These are phyloP conservation scores for Barbatosphaeria neglecta DNA, from an alignment of 495 filamentous ascomycete genomes.

Conservation along the genomic window DNA sequence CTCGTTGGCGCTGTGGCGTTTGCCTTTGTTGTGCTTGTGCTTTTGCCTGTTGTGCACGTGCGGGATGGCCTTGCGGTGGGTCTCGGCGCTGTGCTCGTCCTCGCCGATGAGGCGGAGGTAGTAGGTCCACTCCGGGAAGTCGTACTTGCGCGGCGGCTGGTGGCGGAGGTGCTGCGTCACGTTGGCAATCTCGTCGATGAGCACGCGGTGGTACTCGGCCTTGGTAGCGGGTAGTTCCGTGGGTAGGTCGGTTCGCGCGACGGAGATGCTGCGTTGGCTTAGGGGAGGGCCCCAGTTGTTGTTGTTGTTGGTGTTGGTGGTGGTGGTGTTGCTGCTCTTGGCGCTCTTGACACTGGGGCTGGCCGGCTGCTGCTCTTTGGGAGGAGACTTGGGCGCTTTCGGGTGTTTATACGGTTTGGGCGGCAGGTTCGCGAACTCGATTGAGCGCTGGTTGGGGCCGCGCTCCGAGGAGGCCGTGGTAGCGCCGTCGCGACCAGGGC, in stretches of 20 bases:
- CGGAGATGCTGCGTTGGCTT: constrained; percentile 14
- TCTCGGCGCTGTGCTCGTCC: constrained; percentile 41
- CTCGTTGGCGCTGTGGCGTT: background rate
- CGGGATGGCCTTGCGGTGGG: constrained; percentile 20
- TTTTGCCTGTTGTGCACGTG: background rate
- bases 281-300: constrained; percentile 1
- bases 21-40: background rate
- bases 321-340: constrained; percentile 14
- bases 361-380: background rate
- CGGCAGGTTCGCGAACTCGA: background rate
- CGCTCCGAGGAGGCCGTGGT: background rate
- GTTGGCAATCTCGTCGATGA: constrained; percentile 56
- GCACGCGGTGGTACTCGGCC: constrained; percentile 52
- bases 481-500: background rate
- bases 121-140: constrained; percentile 72
- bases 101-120: constrained; percentile 67
- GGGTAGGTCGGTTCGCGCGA: constrained; percentile 12
- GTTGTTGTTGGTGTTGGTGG: background rate
- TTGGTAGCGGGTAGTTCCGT: constrained; percentile 16
- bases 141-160: constrained; percentile 54
- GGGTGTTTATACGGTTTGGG: background rate
- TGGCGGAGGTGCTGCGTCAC: constrained; percentile 52
- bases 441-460: background rate
- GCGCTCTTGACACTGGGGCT: constrained; percentile 10
- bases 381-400: background rate